phyloP scores from a whole-genome alignment of 2,329 filamentous ascomycete genomes.

The Fusarium subtropicale region DNA sequence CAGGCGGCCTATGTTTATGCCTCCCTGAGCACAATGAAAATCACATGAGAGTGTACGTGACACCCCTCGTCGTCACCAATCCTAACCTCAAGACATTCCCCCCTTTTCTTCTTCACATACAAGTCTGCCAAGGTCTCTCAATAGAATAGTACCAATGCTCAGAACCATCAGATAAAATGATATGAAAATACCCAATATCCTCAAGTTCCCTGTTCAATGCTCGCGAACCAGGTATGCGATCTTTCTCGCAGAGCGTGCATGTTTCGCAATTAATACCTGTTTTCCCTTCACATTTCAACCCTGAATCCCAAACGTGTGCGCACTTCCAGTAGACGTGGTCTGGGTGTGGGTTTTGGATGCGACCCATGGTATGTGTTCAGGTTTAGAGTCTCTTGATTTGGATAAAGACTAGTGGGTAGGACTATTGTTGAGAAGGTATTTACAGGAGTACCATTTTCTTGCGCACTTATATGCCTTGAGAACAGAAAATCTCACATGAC shows the following conservation, averaged over 20 bases:
- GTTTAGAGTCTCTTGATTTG: rapidly evolving
- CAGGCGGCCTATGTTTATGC: no score
- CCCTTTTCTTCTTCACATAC: no score
- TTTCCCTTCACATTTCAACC: not conserved
- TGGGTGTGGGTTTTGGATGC: not conserved
- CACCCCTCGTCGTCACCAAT: no score
- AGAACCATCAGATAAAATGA: not conserved
- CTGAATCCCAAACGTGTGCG: not conserved
- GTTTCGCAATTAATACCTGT: not conserved
- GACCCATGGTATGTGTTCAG: not conserved
- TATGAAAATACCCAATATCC: not conserved
- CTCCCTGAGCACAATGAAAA: no score
- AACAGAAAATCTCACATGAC: not conserved
- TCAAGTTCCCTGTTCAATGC: not conserved
- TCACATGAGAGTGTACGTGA: no score
- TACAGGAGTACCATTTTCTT: rapidly evolving
- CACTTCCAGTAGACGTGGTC: not conserved
- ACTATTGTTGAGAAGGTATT: not conserved
- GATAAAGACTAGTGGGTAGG: not conserved
- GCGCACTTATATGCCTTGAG: rapidly evolving
- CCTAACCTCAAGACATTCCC: no score
- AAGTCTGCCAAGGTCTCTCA: not conserved
- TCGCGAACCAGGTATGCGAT: not conserved
- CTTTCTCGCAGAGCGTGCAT: not conserved
- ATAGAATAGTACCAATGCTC: not conserved